Evolutionary conservation across 73 alveolate genomes (phyloP).

Genomic region (Tetrahymena malaccensis): DNA sequence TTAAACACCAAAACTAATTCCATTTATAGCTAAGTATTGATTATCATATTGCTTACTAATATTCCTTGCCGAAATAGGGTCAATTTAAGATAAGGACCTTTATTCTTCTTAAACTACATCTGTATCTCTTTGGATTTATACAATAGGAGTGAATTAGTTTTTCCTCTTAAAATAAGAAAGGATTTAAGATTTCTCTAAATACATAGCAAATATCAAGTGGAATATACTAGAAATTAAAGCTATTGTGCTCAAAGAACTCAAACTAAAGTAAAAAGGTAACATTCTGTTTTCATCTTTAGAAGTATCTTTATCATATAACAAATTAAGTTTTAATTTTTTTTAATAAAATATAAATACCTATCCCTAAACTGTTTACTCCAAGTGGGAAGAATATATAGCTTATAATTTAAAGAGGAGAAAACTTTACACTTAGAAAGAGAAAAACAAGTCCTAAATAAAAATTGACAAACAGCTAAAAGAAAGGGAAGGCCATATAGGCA

Average conservation of each 20-base stretch:
- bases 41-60: conserved; percentile 33
- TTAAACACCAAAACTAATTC: conserved; percentile 50
- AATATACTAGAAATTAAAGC: not conserved
- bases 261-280: not conserved
- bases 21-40: conserved; percentile 57
- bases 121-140: not conserved
- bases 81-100: not conserved
- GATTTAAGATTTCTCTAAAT: not conserved
- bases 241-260: not conserved
- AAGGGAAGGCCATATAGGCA: not conserved
- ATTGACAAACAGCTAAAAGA: not conserved
- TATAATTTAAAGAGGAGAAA: not conserved
- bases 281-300: not conserved
- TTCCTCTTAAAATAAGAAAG: not conserved
- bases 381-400: not conserved
- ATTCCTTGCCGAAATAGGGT: conserved; percentile 25
- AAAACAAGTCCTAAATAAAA: not conserved
- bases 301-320: not conserved
- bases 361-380: not conserved
- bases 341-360: not conserved
- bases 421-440: not conserved
- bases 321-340: too few species aligned
- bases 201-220: not conserved
- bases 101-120: conserved; percentile 16
- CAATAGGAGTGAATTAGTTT: not conserved